Conservation (phyloP, 2,329 filamentous ascomycete species). For the Leptographium radiaticola region DNA sequence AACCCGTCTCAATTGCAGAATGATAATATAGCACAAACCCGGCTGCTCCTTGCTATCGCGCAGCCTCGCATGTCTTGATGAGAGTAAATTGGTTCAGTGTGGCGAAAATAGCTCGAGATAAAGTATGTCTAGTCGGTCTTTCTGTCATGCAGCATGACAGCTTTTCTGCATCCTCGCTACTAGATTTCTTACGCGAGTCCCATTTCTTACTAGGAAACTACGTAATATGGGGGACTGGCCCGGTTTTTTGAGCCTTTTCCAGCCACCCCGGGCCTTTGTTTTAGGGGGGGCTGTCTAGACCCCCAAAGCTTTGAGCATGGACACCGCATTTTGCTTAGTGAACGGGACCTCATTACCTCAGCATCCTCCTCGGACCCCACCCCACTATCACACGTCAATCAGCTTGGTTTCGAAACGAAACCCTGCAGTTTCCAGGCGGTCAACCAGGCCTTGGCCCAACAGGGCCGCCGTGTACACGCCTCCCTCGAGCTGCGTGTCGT, state of each 20-base stretch:
- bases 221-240: not conserved
- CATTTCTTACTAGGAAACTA: not conserved
- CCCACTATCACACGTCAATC: constrained; percentile 1
- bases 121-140: not conserved
- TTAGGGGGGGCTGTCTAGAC: too few species aligned
- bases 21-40: too few species aligned
- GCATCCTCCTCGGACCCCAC: not conserved
- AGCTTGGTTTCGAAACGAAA: constrained; percentile 47
- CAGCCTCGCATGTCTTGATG: too few species aligned
- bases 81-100: too few species aligned
- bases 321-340: too few species aligned
- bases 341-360: not conserved
- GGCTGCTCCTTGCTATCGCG: too few species aligned
- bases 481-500: constrained; percentile 46
- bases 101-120: too few species aligned
- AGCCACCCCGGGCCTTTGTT: too few species aligned
- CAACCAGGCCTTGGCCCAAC: constrained; percentile 53
- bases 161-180: not conserved
- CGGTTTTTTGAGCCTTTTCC: too few species aligned
- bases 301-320: too few species aligned
- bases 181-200: too few species aligned
- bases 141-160: not conserved
- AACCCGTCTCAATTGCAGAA: too few species aligned
- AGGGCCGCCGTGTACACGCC: constrained; percentile 62
- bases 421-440: constrained; percentile 46